Evolutionary conservation across 225 moss, liverwort and hornwort genomes (phyloP), one percentile per base, ranked within the genome.

Genomic region (Marchantia polymorpha): DNA sequence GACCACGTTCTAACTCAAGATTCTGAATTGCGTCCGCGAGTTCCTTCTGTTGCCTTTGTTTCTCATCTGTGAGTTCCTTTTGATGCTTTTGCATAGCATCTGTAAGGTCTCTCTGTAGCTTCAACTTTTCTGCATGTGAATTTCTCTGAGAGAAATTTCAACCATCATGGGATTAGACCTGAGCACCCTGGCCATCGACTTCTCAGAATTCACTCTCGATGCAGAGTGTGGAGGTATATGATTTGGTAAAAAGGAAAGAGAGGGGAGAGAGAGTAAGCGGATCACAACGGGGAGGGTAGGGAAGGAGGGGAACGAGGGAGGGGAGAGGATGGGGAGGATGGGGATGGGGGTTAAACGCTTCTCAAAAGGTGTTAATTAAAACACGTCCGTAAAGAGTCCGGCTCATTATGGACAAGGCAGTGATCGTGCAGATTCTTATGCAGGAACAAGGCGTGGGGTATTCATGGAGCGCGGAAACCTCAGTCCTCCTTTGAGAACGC

Each of bases 81-180:
- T 85, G 88, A 67, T 88, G 85, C 82, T 82, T 81, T 39, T 83
- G 69, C 80, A 84, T 82, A 74, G 80, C 77, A 75, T 88, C 88
- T 60, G 88, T 80, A 26, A 88, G 88, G 47, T 88, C 88, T 83
- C 65, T 81, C 58, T 88, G 88, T 54, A 85, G 80, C 78, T 79
- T 85, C 75, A 85, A 76, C 78, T 81, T 88, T 65, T 85, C 85
- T 14, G 78, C 83, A 76, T 85, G 78, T 12, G 81, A 83, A 67
- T 77, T 61, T 72, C 80, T 81, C 84, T 83, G 78, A 72, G 51
- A 83, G 70, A 82, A 77, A 67, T 61, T 79, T 79, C 52, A 69
- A 79, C 54, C 78, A 79, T 79, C 67, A 69, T 79, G 68, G 69
- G 54, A 79, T 79, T 79, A 79, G 78, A 79, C 55, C 53, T 69